phyloP scores from a whole-genome alignment of 805 yeast genomes.

The Myxozyma geophila region DNA sequence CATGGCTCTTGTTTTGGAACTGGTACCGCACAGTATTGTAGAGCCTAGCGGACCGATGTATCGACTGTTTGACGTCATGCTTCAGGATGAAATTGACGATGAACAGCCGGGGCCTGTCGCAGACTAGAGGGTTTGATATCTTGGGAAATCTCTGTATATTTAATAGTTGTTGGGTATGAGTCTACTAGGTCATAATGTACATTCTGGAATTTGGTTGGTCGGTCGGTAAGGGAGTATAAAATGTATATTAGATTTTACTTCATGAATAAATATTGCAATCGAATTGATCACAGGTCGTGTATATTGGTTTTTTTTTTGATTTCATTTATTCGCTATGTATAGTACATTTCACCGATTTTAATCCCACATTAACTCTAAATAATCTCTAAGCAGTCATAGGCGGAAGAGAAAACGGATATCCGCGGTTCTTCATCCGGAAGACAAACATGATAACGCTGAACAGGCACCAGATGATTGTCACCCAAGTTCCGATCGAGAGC shows the following conservation, averaged over 20 bases:
- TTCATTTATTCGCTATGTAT: neutral
- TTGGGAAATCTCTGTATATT: no score
- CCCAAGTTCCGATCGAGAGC: constrained; percentile 53
- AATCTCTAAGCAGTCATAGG: constrained; percentile 27
- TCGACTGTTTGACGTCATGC: constrained; percentile 43
- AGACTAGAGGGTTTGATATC: neutral
- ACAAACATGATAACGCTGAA: constrained; percentile 68
- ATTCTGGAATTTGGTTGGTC: neutral
- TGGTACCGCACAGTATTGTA: constrained; percentile 45
- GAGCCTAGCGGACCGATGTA: constrained; percentile 46
- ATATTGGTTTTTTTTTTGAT: no score
- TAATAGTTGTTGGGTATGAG: no score
- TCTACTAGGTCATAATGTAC: no score
- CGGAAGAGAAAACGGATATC: constrained; percentile 73
- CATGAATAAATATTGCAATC: neutral
- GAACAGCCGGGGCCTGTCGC: constrained; percentile 1
- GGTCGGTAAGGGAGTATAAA: neutral
- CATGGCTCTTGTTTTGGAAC: constrained; percentile 43
- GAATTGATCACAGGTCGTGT: neutral
- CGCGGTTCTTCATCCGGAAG: constrained; percentile 70
- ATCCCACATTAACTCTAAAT: neutral
- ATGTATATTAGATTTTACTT: neutral
- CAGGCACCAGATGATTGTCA: constrained; percentile 55
- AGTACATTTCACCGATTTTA: neutral
- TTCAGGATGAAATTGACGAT: constrained; percentile 46